A percentile compares a stretch with the other conserved stretches of the same genome.
Conservation (phyloP, 2,329 filamentous ascomycete species). For the Pestalotiopsis sp. region DNA sequence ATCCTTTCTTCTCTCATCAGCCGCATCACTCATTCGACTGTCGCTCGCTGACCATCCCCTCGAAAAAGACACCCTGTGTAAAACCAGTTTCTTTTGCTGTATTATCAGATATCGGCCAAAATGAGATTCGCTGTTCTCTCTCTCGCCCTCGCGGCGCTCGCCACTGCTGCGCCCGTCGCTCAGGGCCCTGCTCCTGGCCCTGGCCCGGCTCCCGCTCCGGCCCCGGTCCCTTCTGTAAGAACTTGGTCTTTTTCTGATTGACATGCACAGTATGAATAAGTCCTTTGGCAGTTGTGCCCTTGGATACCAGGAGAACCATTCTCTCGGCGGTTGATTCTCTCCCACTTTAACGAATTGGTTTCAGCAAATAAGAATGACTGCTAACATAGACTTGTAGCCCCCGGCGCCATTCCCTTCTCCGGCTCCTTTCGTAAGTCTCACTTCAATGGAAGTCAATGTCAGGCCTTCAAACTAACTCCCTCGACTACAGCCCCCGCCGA, state of each 20-base stretch:
- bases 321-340: not conserved
- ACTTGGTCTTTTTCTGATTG: not conserved
- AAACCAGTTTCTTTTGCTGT: not conserved
- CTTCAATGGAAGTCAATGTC: not conserved
- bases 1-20: not conserved
- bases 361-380: not conserved
- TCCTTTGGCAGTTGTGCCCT: not conserved
- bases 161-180: not conserved
- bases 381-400: not conserved
- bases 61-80: not conserved
- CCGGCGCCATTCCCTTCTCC: not conserved
- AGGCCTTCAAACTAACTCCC: not conserved
- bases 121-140: slow-evolving; percentile 4
- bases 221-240: not conserved
- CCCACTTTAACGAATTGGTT: not conserved
- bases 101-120: not conserved
- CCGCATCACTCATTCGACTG: slow-evolving; percentile 8
- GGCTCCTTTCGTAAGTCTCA: not conserved
- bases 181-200: not conserved
- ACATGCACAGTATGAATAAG: not conserved
- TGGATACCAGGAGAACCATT: not conserved
- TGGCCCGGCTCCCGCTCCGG: not conserved
- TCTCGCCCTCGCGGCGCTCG: slow-evolving; percentile 6
- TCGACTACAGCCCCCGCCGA: not conserved
- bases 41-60: not conserved